phyloP scores from a whole-genome alignment of 176 grass and related monocot species.

The bread wheat (Triticum aestivum) region DNA sequence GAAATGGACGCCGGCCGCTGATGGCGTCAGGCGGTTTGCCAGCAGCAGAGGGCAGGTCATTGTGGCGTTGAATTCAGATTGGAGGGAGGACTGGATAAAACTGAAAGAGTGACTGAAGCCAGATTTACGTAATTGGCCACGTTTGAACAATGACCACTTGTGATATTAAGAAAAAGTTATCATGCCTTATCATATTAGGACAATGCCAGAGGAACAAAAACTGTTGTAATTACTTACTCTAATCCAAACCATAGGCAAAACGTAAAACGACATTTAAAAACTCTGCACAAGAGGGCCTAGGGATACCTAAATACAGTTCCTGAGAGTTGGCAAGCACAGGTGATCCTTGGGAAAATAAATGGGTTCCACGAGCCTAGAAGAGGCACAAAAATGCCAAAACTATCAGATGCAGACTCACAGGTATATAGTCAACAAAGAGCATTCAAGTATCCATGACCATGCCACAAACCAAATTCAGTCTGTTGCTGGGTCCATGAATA shows the following conservation, averaged over 20 bases:
- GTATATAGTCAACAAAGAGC: background rate
- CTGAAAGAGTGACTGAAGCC: too few relatives aligned
- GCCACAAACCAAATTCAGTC: too few relatives aligned
- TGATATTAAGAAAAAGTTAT: background rate
- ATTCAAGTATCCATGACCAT: background rate
- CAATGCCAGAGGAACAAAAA: background rate
- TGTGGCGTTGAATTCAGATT: too few relatives aligned
- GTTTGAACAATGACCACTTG: background rate
- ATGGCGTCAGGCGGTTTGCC: too few relatives aligned
- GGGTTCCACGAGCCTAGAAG: too few relatives aligned
- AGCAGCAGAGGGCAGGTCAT: too few relatives aligned
- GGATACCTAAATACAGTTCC: background rate
- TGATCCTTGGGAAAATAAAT: background rate
- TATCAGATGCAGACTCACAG: too few relatives aligned
- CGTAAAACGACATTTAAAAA: conserved; percentile 43
- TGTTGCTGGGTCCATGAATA: conserved; percentile 26
- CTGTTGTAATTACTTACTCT: background rate
- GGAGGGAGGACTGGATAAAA: too few relatives aligned
- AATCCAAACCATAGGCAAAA: background rate
- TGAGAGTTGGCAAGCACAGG: conserved; percentile 11
- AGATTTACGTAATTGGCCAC: too few relatives aligned
- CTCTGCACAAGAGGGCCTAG: conserved; percentile 36
- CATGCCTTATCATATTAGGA: background rate
- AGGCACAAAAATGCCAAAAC: too few relatives aligned
- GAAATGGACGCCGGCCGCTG: too few relatives aligned